Percentiles rank a stretch among this genome's conserved stretches.
Evolutionary conservation across 2,329 filamentous ascomycete species (phyloP).

Genomic region (Bisporella sp.): DNA sequence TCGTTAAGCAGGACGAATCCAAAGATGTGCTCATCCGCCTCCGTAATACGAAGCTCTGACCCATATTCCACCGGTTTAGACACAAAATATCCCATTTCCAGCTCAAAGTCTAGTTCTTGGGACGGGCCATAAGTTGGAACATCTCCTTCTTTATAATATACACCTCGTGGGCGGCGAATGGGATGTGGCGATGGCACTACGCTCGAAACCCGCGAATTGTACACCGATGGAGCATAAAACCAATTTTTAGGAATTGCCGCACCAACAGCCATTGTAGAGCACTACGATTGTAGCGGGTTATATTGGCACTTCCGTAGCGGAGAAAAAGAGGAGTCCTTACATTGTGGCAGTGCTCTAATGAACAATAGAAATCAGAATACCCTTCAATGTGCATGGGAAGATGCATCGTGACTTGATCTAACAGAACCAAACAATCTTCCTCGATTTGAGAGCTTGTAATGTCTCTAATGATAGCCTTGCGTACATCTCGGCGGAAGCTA

Average conservation of each 20-base stretch:
- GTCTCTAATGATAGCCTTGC: slow-evolving; percentile 45
- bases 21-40: slow-evolving; percentile 51
- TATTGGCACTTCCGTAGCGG: neutral
- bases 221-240: slow-evolving; percentile 34
- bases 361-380: slow-evolving; percentile 58
- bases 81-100: slow-evolving; percentile 8
- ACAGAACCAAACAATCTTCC: neutral
- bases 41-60: slow-evolving; percentile 48
- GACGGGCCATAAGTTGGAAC: slow-evolving; percentile 16
- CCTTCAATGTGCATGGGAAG: slow-evolving; percentile 60
- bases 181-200: slow-evolving; percentile 67
- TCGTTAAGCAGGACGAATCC: slow-evolving; percentile 54
- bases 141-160: slow-evolving; percentile 17
- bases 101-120: slow-evolving; percentile 27
- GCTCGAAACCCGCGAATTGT: slow-evolving; percentile 55
- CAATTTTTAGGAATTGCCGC: slow-evolving; percentile 1
- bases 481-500: slow-evolving; percentile 49
- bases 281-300: neutral
- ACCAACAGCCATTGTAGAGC: slow-evolving; percentile 1
- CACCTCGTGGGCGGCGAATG: slow-evolving; percentile 39
- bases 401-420: slow-evolving; percentile 47
- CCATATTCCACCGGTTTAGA: slow-evolving; percentile 46
- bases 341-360: slow-evolving; percentile 6
- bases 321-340: neutral
- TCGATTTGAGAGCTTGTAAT: slow-evolving; percentile 19